Percentiles rank a stretch among this genome's conserved stretches.
phyloP scores from a whole-genome alignment of 2,329 filamentous ascomycete genomes.

The Chrysoporthe austroafricana region DNA sequence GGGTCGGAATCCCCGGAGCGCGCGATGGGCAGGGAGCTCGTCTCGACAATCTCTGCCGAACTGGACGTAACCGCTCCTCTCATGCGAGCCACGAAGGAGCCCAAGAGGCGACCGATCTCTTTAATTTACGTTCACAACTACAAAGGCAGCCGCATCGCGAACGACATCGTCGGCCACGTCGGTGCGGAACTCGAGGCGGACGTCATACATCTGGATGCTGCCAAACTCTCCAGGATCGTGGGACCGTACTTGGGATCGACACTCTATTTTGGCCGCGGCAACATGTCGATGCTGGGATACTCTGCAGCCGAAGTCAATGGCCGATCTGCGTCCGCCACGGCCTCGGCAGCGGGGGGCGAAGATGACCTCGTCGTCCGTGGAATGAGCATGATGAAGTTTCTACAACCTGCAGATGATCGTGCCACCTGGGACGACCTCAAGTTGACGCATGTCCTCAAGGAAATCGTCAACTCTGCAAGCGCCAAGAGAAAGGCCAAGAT shows the following conservation, averaged over 20 bases:
- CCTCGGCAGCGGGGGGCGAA: slow-evolving; percentile 40
- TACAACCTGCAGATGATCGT: slow-evolving; percentile 44
- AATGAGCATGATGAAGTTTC: slow-evolving; percentile 36
- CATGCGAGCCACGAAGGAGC: slow-evolving; percentile 30
- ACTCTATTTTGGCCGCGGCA: slow-evolving; percentile 50
- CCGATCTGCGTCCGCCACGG: slow-evolving; percentile 45
- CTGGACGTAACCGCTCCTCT: slow-evolving; percentile 34
- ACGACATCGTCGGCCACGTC: slow-evolving; percentile 36
- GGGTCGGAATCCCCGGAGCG: slow-evolving; percentile 31
- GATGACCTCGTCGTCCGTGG: slow-evolving; percentile 32
- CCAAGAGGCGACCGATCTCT: slow-evolving; percentile 39
- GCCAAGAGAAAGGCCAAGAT: slow-evolving; percentile 36
- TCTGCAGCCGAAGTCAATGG: slow-evolving; percentile 59
- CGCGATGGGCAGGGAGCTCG: slow-evolving; percentile 37
- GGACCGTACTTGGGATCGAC: slow-evolving; percentile 71
- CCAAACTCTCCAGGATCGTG: slow-evolving; percentile 70
- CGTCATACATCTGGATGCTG: slow-evolving; percentile 68
- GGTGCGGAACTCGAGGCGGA: slow-evolving; percentile 59
- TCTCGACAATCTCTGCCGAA: slow-evolving; percentile 39
- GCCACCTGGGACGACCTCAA: slow-evolving; percentile 63
- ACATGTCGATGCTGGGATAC: slow-evolving; percentile 60
- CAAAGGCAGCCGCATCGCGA: slow-evolving; percentile 36
- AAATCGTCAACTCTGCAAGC: slow-evolving; percentile 56
- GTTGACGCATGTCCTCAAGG: slow-evolving; percentile 59
- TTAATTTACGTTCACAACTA: slow-evolving; percentile 42